These are phyloP conservation scores for Nidula niveotomentosa DNA, from an alignment of 1,284 basidiomycete genomes.

Conservation along the genomic window DNA sequence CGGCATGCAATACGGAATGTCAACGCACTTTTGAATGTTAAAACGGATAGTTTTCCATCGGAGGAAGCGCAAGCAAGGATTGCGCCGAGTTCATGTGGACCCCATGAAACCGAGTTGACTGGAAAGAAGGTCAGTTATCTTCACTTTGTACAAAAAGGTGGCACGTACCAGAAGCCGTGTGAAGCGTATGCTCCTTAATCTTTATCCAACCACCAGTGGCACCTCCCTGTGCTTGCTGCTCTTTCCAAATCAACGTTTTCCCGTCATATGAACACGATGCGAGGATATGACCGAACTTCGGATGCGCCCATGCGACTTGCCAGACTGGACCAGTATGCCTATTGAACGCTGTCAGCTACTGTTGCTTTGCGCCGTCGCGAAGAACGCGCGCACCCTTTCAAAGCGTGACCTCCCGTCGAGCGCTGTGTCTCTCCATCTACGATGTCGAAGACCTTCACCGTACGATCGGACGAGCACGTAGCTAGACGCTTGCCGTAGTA, in stretches of 20 bases:
- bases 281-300: conserved; percentile 94
- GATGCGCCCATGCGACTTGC: conserved; percentile 99
- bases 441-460: conserved; percentile 95
- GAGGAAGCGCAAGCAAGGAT: conserved; percentile 98
- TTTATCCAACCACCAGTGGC: conserved; percentile 79
- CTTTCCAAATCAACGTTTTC: conserved; percentile 98
- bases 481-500: conserved; percentile 97
- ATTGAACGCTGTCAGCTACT: not conserved
- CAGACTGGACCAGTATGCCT: conserved; percentile 97
- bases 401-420: conserved; percentile 65
- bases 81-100: conserved; percentile 95
- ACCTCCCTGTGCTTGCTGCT: conserved; percentile 62
- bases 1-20: not conserved
- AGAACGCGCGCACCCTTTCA: conserved; percentile 71
- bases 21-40: conserved; percentile 92
- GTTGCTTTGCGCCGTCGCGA: no score
- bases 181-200: conserved; percentile 95
- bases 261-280: conserved; percentile 98
- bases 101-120: conserved; percentile 99
- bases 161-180: conserved; percentile 85
- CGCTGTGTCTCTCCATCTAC: conserved; percentile 81
- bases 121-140: not conserved
- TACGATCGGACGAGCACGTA: conserved; percentile 95
- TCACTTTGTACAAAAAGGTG: no score
- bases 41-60: conserved; percentile 95